A percentile compares a stretch with the other conserved stretches of the same genome.
phyloP scores from a whole-genome alignment of 23 red algal genomes.

The Gracilaria domingensis region DNA sequence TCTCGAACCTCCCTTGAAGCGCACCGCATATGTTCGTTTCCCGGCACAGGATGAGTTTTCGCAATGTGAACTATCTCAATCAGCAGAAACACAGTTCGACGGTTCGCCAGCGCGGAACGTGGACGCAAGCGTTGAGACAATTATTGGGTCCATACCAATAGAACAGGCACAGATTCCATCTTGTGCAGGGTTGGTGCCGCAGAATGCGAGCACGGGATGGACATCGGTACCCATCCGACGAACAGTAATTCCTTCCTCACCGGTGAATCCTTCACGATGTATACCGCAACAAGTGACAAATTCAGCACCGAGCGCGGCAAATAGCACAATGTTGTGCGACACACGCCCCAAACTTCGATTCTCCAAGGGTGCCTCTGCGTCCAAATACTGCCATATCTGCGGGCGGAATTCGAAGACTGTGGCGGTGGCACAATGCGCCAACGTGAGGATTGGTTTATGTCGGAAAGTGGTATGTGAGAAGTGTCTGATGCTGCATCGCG shows the following conservation, averaged over 20 bases:
- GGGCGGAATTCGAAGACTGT: constrained; percentile 44
- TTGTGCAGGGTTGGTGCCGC: not conserved
- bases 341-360: constrained; percentile 49
- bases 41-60: not conserved
- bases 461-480: constrained; percentile 60
- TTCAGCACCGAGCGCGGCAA: not conserved
- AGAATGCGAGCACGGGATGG: not conserved
- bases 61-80: not conserved
- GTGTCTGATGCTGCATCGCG: constrained; percentile 50
- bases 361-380: constrained; percentile 45
- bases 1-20: not conserved
- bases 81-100: not conserved
- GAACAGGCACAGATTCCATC: not conserved
- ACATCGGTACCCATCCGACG: not conserved
- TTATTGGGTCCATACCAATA: not conserved
- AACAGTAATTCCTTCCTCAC: constrained; percentile 19
- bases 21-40: not conserved
- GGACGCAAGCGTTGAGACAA: not conserved
- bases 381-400: constrained; percentile 63
- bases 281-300: not conserved
- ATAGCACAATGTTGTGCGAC: not conserved
- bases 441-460: constrained; percentile 41
- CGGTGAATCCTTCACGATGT: not conserved
- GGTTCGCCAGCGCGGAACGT: not conserved
- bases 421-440: constrained; percentile 48